These are phyloP conservation scores for Aquilaria yunnanensis DNA, from an alignment of 345 rosid genomes.

Conservation along the genomic window DNA sequence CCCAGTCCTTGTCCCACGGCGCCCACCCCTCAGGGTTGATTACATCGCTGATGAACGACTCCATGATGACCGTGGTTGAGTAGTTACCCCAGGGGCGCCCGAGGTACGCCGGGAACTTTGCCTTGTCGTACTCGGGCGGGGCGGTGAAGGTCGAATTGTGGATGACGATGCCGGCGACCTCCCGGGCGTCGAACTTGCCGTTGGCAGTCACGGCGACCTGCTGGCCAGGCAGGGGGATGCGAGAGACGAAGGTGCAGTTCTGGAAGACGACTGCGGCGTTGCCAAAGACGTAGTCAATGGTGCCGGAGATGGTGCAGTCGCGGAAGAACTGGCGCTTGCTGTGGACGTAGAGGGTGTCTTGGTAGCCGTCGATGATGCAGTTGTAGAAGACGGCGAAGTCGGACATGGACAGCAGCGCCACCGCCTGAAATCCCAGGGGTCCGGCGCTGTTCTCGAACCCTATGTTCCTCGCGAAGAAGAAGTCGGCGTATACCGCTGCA, in stretches of 20 bases:
- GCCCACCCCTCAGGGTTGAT: slow-evolving; percentile 62
- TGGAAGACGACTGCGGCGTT: slow-evolving; percentile 61
- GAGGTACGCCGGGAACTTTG: slow-evolving; percentile 38
- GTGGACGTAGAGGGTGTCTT: slow-evolving; percentile 67
- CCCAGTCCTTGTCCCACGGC: slow-evolving; percentile 46
- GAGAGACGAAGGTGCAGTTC: slow-evolving; percentile 48
- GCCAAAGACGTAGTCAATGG: slow-evolving; percentile 77
- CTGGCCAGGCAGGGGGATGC: slow-evolving; percentile 53
- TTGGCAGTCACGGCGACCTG: slow-evolving; percentile 57
- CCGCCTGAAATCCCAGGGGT: slow-evolving; percentile 63
- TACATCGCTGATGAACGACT: slow-evolving; percentile 47
- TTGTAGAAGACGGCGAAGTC: slow-evolving; percentile 64
- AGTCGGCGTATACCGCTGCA: slow-evolving; percentile 51
- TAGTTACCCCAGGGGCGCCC: slow-evolving; percentile 66
- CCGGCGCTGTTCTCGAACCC: slow-evolving; percentile 81
- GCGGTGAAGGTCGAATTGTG: slow-evolving; percentile 65
- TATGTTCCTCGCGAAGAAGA: slow-evolving; percentile 60
- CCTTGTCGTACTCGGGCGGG: slow-evolving; percentile 24
- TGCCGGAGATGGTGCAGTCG: slow-evolving; percentile 68
- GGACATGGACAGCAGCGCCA: slow-evolving; percentile 53
- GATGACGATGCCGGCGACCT: slow-evolving; percentile 50
- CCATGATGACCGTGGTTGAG: slow-evolving; percentile 62
- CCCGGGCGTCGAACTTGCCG: slow-evolving; percentile 37
- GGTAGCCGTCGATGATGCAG: slow-evolving; percentile 69
- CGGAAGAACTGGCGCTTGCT: slow-evolving; percentile 86